Evolutionary conservation across 2,329 filamentous ascomycete species (phyloP), one percentile per base, ranked within the genome.

Genomic region (Phialophora expanda): DNA sequence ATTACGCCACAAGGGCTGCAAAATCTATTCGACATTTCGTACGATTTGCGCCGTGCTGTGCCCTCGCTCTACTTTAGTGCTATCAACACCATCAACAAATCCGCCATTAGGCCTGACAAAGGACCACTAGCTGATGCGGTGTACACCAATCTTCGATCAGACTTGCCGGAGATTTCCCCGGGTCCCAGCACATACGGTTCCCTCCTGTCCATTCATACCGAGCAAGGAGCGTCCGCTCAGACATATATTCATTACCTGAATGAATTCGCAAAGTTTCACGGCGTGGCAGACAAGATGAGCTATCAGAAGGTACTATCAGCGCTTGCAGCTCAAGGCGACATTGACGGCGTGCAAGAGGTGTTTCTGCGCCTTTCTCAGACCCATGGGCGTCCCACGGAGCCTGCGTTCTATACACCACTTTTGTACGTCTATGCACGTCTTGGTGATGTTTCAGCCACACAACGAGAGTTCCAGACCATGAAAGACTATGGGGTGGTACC

Each of bases 391-490:
- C 77, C 78, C 0, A 70, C 61, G 32, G 74, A 72, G 53, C 67
- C 73, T 17, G 73, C 66, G 50, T 67, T 77, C n/a, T 63, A 81
- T 34, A 73, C 82, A n/a, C 85, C 87, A 54, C 79, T 93, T 2
- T 81, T 96, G 48, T 87, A 90, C 69, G 90, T 89, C 0, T 87
- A 94, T 77, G 89, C 92, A 0, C 85, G 86, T 64, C 81, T 86
- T 57, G 90, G 88, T 2, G 87, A 96, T 70, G 76, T 89, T 0
- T 74, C 79, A 3, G 81, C 85, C 58, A 86, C 89, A 0, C 78
- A 85, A 57, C 76, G 80, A 22, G 84, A 89, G 41, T 90, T 97
- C 67, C 74, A 86, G 55, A 81, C 83, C n/a, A 86, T 95, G 26
- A 72, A 78, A 6, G 81, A 86, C 57, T 89, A 88, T 72, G 77